Evolutionary conservation across 148 eudicot species (phyloP).

Genomic region (Linanthus parryae): DNA sequence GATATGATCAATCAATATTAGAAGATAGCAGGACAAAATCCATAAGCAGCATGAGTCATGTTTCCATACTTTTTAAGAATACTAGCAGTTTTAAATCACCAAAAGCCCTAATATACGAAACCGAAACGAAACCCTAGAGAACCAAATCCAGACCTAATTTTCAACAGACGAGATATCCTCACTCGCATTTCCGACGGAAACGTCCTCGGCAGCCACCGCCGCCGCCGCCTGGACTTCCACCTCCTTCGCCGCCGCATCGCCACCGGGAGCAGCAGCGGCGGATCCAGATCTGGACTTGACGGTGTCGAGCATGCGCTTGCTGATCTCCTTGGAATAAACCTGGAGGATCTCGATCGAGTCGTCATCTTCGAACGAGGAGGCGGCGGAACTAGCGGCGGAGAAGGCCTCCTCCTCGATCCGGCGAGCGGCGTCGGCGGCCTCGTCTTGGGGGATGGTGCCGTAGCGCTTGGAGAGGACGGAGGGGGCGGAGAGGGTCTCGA

Average conservation of each 20-base stretch:
- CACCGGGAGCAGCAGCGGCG: slow-evolving; percentile 8
- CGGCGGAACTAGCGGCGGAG: slow-evolving; percentile 17
- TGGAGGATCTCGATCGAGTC: slow-evolving; percentile 80
- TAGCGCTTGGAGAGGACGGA: slow-evolving; percentile 86
- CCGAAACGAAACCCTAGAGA: too few relatives aligned
- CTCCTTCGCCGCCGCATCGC: not conserved
- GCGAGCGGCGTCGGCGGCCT: slow-evolving; percentile 50
- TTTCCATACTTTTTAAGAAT: too few relatives aligned
- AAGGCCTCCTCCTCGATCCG: slow-evolving; percentile 71
- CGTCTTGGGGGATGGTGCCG: slow-evolving; percentile 52
- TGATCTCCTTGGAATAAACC: slow-evolving; percentile 83
- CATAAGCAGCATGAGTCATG: too few relatives aligned
- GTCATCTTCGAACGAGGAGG: slow-evolving; percentile 23
- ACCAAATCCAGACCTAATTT: too few relatives aligned
- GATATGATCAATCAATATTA: too few relatives aligned
- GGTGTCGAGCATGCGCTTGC: slow-evolving; percentile 60
- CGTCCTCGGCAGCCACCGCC: too few relatives aligned
- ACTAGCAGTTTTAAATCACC: too few relatives aligned
- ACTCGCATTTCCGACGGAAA: too few relatives aligned
- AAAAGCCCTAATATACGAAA: too few relatives aligned
- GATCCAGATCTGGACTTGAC: slow-evolving; percentile 50
- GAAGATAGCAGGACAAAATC: too few relatives aligned
- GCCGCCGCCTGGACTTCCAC: not conserved
- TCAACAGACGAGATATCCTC: too few relatives aligned
- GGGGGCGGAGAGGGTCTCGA: slow-evolving; percentile 67